Percentiles rank a stretch among this genome's conserved stretches.
phyloP scores from a whole-genome alignment of 805 yeast species.

The Candida chilensis region DNA sequence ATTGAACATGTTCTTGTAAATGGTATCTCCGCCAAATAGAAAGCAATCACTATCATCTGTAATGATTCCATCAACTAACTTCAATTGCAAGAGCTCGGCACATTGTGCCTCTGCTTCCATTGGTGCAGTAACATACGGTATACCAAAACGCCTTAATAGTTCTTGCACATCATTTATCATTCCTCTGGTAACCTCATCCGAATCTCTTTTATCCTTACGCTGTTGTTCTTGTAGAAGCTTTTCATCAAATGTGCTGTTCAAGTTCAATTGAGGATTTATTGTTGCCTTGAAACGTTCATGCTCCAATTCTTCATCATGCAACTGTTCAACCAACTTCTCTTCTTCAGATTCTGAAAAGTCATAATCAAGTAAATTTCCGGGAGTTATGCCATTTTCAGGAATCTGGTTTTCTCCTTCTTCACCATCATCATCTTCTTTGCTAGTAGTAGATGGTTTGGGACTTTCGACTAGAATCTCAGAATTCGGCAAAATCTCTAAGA shows the following conservation, averaged over 20 bases:
- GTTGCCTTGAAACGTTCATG: slow-evolving; percentile 49
- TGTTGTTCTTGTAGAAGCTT: slow-evolving; percentile 49
- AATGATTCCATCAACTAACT: slow-evolving; percentile 85
- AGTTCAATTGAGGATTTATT: slow-evolving; percentile 3
- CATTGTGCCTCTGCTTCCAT: slow-evolving; percentile 99
- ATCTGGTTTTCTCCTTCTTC: slow-evolving; percentile 1
- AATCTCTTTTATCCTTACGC: slow-evolving; percentile 67
- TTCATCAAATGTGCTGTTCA: slow-evolving; percentile 21
- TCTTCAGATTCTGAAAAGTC: slow-evolving; percentile 77
- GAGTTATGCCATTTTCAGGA: background rate
- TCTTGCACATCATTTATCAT: slow-evolving; percentile 93
- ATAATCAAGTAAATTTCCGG: slow-evolving; percentile 34
- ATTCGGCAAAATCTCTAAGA: no score
- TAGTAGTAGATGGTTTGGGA: no score
- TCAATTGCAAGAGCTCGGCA: slow-evolving; percentile 62
- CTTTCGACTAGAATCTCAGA: no score
- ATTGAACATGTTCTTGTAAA: slow-evolving; percentile 90
- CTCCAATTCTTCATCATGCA: slow-evolving; percentile 64
- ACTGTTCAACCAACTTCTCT: slow-evolving; percentile 48
- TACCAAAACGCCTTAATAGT: slow-evolving; percentile 76
- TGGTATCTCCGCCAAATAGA: slow-evolving; percentile 76
- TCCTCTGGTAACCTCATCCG: slow-evolving; percentile 80
- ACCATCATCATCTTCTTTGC: slow-evolving; percentile 1
- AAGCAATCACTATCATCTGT: slow-evolving; percentile 98
- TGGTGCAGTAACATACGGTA: slow-evolving; percentile 93